Conservation (phyloP, 192 early-diverging fungal genomes). For the Podila verticillata region DNA sequence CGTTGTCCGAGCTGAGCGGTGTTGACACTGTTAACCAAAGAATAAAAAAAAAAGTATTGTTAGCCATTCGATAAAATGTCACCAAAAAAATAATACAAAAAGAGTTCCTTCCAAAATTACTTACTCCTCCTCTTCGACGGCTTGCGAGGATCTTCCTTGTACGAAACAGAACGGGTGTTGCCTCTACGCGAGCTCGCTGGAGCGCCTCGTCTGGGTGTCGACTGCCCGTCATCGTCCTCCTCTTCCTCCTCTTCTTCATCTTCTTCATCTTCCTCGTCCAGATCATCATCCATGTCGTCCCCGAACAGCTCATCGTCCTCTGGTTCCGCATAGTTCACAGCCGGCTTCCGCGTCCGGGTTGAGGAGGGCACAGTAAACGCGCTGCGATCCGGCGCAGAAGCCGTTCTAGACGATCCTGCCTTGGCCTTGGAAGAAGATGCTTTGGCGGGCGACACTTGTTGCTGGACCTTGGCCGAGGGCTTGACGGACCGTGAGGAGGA, state of each 20-base stretch:
- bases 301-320: slow-evolving; percentile 31
- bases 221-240: slow-evolving; percentile 20
- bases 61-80: not conserved
- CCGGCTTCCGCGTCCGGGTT: slow-evolving; percentile 32
- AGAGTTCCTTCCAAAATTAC: not conserved
- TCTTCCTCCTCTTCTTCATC: slow-evolving; percentile 10
- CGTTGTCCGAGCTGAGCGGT: slow-evolving; percentile 30
- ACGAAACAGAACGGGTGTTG: not conserved
- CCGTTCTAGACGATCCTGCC: not conserved
- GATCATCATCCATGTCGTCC: slow-evolving; percentile 19
- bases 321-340: slow-evolving; percentile 50
- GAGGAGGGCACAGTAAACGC: slow-evolving; percentile 24
- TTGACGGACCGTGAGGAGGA: slow-evolving; percentile 4
- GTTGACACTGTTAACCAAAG: slow-evolving; percentile 14
- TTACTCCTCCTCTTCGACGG: slow-evolving; percentile 21
- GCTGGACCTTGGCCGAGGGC: not conserved
- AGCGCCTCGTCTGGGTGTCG: not conserved
- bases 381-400: slow-evolving; percentile 11
- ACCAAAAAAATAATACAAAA: not conserved
- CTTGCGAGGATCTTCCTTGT: slow-evolving; percentile 1
- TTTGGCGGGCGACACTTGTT: not conserved
- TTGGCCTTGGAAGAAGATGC: not conserved
- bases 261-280: slow-evolving; percentile 11
- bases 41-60: not conserved
- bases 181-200: not conserved